Conservation (phyloP, 495 filamentous ascomycete species). For the Hypoxylon subgilvum region DNA sequence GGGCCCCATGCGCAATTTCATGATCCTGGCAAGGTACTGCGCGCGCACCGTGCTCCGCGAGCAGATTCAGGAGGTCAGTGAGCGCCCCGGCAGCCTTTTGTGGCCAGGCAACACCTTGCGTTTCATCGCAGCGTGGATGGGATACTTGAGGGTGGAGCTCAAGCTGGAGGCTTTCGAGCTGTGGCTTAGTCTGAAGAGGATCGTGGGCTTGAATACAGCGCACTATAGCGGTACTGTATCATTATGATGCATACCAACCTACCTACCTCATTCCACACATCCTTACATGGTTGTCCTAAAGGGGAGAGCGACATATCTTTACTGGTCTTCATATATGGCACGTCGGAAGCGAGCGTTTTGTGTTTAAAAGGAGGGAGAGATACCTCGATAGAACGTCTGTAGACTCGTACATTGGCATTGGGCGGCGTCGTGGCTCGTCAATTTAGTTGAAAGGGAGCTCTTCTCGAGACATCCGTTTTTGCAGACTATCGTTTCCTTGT, state of each 20-base stretch:
- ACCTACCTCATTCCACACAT: background rate
- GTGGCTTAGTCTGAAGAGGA: constrained; percentile 61
- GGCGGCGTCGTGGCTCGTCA: no score
- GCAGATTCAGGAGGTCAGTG: constrained; percentile 71
- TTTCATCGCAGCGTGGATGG: constrained; percentile 57
- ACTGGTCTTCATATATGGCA: no score
- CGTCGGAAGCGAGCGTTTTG: no score
- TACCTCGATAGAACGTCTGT: no score
- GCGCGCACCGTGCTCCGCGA: constrained; percentile 87
- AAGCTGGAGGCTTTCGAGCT: constrained; percentile 65
- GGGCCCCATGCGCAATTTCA: constrained; percentile 85
- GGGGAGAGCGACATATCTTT: no score
- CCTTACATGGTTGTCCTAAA: no score
- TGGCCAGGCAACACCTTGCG: constrained; percentile 58
- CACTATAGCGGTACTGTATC: constrained; percentile 20
- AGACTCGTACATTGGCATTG: no score
- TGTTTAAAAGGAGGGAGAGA: no score
- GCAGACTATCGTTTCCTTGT: no score
- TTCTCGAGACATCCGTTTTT: no score
- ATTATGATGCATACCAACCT: constrained; percentile 5
- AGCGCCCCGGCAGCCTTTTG: constrained; percentile 48
- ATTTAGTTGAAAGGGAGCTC: no score
- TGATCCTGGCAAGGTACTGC: constrained; percentile 94
- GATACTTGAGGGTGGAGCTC: constrained; percentile 56
- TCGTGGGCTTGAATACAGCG: constrained; percentile 44